These are phyloP conservation scores for Dittrichia graveolens DNA, from an alignment of 129 eudicot genomes.

Conservation along the genomic window DNA sequence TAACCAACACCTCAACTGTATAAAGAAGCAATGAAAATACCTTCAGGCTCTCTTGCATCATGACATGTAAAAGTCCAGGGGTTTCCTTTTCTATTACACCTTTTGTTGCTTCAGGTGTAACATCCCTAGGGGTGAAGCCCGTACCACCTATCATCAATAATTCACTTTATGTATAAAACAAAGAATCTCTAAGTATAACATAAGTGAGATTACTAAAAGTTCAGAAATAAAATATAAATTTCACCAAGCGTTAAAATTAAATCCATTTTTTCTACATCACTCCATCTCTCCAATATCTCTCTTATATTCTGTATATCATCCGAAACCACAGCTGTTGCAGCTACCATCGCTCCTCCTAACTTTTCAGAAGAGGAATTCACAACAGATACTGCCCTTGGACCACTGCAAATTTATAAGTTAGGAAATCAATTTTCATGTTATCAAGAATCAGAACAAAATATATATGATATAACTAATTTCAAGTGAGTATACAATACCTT, in stretches of 20 bases:
- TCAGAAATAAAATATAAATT: slow-evolving; percentile 15
- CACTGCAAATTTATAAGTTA: slow-evolving; percentile 46
- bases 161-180: slow-evolving; percentile 8
- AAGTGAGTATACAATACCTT: slow-evolving; percentile 45
- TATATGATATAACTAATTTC: not conserved
- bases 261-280: slow-evolving; percentile 87
- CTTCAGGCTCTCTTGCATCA: slow-evolving; percentile 98
- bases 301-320: slow-evolving; percentile 74
- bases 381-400: slow-evolving; percentile 94
- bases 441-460: not conserved
- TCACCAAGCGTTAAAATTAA: slow-evolving; percentile 91
- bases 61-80: slow-evolving; percentile 87
- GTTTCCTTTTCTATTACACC: slow-evolving; percentile 82
- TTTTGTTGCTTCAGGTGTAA: slow-evolving; percentile 99
- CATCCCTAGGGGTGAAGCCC: slow-evolving; percentile 95
- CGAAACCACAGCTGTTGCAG: slow-evolving; percentile 84
- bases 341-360: slow-evolving; percentile 85
- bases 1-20: not conserved
- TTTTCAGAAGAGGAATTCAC: slow-evolving; percentile 72
- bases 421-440: not conserved
- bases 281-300: slow-evolving; percentile 72
- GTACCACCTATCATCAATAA: slow-evolving; percentile 70
- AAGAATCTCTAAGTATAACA: not conserved
- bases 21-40: slow-evolving; percentile 38
- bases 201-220: not conserved